A percentile compares a stretch with the other conserved stretches of the same genome.
Conservation (phyloP, 2,329 filamentous ascomycete genomes). For the Fusarium sp. region DNA sequence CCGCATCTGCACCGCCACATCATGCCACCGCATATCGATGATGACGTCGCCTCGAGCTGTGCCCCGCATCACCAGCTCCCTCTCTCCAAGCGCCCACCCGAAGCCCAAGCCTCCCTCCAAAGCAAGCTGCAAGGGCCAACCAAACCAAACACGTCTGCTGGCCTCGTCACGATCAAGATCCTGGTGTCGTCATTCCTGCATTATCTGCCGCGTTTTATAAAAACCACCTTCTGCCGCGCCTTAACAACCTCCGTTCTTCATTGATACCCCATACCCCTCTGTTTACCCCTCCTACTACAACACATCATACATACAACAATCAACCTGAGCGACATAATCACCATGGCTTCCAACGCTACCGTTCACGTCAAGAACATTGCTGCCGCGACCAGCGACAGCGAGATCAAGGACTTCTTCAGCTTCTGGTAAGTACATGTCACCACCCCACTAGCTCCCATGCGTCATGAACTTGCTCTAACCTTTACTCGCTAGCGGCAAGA, state of each 20-base stretch:
- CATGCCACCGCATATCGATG: slow-evolving; percentile 47
- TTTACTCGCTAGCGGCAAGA: slow-evolving; percentile 81
- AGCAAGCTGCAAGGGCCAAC: slow-evolving; percentile 24
- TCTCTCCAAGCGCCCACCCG: slow-evolving; percentile 24
- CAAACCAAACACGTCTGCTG: slow-evolving; percentile 30
- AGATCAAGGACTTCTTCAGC: slow-evolving; percentile 97
- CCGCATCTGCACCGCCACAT: slow-evolving; percentile 43
- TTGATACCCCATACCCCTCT: slow-evolving; percentile 41
- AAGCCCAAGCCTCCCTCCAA: slow-evolving; percentile 11
- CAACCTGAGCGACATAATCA: slow-evolving; percentile 45
- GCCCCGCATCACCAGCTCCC: slow-evolving; percentile 41
- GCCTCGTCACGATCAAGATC: slow-evolving; percentile 40
- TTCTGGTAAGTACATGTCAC: slow-evolving; percentile 77
- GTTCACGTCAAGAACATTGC: slow-evolving; percentile 95
- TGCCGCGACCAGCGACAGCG: slow-evolving; percentile 85
- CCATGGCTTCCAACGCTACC: slow-evolving; percentile 73
- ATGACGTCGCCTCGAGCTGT: slow-evolving; percentile 51
- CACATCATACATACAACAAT: slow-evolving; percentile 12
- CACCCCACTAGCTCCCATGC: neutral
- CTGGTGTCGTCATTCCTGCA: slow-evolving; percentile 42
- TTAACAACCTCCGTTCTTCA: slow-evolving; percentile 13
- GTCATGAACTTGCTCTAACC: slow-evolving; percentile 35
- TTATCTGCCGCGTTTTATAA: slow-evolving; percentile 32
- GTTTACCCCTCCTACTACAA: slow-evolving; percentile 7
- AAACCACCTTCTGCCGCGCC: slow-evolving; percentile 5